Conservation (phyloP, 441 rosid species). For the Pelargonium cotyledonis region DNA sequence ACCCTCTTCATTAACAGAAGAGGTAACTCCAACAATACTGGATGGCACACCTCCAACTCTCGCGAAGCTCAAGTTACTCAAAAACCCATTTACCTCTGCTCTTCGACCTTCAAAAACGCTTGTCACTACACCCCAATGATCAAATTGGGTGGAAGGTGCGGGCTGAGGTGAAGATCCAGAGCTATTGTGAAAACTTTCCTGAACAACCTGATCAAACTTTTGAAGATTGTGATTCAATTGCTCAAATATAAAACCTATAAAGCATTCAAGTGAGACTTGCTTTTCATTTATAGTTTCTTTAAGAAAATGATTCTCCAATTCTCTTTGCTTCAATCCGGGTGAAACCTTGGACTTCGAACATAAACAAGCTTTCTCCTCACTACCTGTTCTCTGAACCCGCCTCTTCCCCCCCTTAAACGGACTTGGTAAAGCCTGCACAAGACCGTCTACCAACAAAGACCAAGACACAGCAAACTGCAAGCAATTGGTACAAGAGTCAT, state of each 20-base stretch:
- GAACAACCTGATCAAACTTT: constrained; percentile 51
- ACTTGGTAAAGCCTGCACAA: constrained; percentile 60
- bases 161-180: constrained; percentile 25
- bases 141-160: constrained; percentile 28
- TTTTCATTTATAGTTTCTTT: constrained; percentile 23
- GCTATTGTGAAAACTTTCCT: constrained; percentile 29
- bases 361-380: constrained; percentile 31
- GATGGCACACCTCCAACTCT: constrained; percentile 84
- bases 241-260: constrained; percentile 52
- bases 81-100: constrained; percentile 61
- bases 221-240: constrained; percentile 59
- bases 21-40: constrained; percentile 58
- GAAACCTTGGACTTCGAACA: constrained; percentile 30
- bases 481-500: constrained; percentile 50
- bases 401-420: constrained; percentile 57
- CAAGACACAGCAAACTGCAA: constrained; percentile 71
- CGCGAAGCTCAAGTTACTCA: constrained; percentile 77
- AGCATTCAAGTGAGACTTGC: constrained; percentile 45
- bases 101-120: constrained; percentile 72
- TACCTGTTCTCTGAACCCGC: constrained; percentile 36
- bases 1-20: constrained; percentile 50
- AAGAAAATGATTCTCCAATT: constrained; percentile 18
- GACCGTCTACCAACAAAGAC: constrained; percentile 65
- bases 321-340: constrained; percentile 26
- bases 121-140: constrained; percentile 38